Evolutionary conservation across 345 rosid genomes (phyloP), one percentile per base, ranked within the genome.

Genomic region (Populus alba): DNA sequence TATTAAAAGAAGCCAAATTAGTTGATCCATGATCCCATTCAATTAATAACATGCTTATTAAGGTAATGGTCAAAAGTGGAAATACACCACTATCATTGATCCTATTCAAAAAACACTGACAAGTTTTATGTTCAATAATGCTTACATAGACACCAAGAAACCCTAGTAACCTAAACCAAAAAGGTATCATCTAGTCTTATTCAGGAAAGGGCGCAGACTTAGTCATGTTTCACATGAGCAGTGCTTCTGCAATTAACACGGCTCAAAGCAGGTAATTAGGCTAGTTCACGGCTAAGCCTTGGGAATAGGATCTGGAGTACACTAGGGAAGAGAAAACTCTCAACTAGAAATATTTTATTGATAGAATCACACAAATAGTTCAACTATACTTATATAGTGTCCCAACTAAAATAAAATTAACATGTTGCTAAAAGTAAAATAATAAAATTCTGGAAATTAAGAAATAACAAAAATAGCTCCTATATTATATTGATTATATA

Each of bases 401-500:
- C 55, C 55, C 55, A 49, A 16, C 55, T 5, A 49, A 16, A 16
- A 49, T 49, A 49, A 16, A 49, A 49, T 49, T 49, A 49, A 16
- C 55, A 49, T 1, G 55, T 49, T 49, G 55, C 20, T 15, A 49
- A 49, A 49, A 49, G 5, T 49, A 49, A 49, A 49, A 49, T 49
- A 49, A 49, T 16, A 49, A 15, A 16, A 49, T 49, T 22, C 55
- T 4, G 55, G 55, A 16, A 49, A 17, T 49, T 49, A 49, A 49
- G 55, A 49, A 49, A 49, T 49, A 49, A 47, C 51, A 47, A 47
- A 47, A 49, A 49, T 41, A 67, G 45, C 25, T 3, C 87, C 67
- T 94, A 95, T 23, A 95, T 95, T 97, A 94, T 92, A 78, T 91
- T 94, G 82, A 92, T 91, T 86, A 92, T 70, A 70, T 91, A 70